phyloP scores from a whole-genome alignment of 176 grass and related monocot genomes.

The Zoysia japonica region DNA sequence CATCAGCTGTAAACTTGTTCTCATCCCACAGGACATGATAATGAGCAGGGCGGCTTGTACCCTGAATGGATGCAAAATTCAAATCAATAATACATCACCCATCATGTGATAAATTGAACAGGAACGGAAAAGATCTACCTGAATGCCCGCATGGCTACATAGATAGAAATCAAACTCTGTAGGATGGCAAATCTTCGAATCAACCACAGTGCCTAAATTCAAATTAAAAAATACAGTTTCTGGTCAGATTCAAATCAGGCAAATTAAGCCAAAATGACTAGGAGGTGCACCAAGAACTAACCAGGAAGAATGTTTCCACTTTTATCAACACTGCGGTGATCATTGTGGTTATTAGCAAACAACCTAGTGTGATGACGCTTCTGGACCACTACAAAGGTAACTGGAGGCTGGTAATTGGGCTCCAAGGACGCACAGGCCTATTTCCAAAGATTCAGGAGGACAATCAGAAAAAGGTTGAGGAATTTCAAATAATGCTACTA shows the following conservation, averaged over 20 bases:
- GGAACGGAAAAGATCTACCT: constrained; percentile 42
- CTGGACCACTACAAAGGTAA: constrained; percentile 97
- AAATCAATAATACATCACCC: constrained; percentile 29
- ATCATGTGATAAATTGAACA: not conserved
- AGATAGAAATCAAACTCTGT: constrained; percentile 99
- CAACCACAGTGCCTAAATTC: constrained; percentile 82
- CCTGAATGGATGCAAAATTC: constrained; percentile 42
- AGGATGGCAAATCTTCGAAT: constrained; percentile 97
- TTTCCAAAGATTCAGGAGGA: not conserved
- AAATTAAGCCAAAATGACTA: not conserved
- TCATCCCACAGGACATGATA: constrained; percentile 98
- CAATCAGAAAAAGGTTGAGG: not conserved
- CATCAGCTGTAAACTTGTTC: constrained; percentile 97
- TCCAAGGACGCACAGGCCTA: constrained; percentile 93
- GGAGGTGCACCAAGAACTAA: constrained; percentile 42
- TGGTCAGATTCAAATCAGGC: constrained; percentile 8
- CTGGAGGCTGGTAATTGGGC: constrained; percentile 94
- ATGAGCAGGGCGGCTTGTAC: constrained; percentile 91
- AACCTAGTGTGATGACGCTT: constrained; percentile 95
- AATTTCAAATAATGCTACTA: not conserved
- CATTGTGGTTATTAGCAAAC: constrained; percentile 91
- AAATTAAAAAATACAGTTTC: not conserved
- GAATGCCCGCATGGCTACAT: constrained; percentile 96
- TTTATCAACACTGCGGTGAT: constrained; percentile 71
- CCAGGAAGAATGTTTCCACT: constrained; percentile 96